Base-by-base conservation (phyloP, 2,329 filamentous ascomycete genomes). In the Periconia macrospinosa region DNA sequence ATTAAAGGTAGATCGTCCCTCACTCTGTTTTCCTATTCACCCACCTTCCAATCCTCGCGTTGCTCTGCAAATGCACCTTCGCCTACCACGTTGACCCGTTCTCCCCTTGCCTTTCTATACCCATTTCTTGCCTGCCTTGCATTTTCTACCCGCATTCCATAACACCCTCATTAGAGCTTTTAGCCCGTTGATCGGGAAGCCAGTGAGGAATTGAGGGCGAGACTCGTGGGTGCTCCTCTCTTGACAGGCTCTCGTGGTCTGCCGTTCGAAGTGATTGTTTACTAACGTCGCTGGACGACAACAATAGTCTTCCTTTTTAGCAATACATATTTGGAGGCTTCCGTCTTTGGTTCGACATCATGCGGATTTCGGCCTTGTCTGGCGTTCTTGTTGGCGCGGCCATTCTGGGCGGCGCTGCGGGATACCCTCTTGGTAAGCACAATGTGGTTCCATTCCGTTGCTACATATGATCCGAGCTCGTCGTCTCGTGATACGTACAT, bases 341-440 rank as follows among this genome's bases (percentile, higher is more conserved):
- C 44, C 23, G 37, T 40, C n/a, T 40, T 41, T 47, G n/a, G 42
- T 30, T 23, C 13, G 45, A 50, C 58, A 60, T 45, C 57, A 84
- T 84, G 81, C 81, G 78, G 73, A 63, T 69, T 56, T 60, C 69
- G 45, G 53, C 68, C 53, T 64, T 79, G 46, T 69, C 69, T 54
- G 52, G 77, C 52, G 68, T 72, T 47, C 52, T 71, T 44, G 63
- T 55, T 56, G 62, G 76, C 35, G 52, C 75, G 47, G 66, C 74
- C 46, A 63, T 82, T 55, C 63, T 78, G 58, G 68, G 79, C 54
- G 67, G 78, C 50, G 74, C 72, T 40, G 69, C 68, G 55, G 77
- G 78, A 42, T 78, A 79, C 58, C 80, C 76, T 19, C 68, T 70
- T 49, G 56, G 71, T 72, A 62, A 58, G 67, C 63, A 14, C 18